phyloP scores from a whole-genome alignment of 768 basidiomycete genomes.

The Lactifluus rugatus region DNA sequence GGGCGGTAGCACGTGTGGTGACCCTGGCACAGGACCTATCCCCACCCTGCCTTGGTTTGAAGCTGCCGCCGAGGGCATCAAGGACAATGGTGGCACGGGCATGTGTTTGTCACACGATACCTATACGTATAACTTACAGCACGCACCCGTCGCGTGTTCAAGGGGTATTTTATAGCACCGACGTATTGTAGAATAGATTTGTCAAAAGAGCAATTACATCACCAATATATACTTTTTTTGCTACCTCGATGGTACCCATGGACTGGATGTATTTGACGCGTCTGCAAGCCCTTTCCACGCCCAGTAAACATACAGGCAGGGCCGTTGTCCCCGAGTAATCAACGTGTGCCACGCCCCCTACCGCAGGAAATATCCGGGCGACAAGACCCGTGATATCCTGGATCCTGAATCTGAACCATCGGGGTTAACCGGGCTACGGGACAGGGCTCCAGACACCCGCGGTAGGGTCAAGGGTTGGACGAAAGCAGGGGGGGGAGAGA shows the following conservation, averaged over 20 bases:
- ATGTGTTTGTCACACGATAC: too few species aligned
- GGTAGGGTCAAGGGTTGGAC: conserved; percentile 13
- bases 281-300: not conserved
- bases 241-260: not conserved
- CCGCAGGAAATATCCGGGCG: not conserved
- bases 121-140: too few species aligned
- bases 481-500: not conserved
- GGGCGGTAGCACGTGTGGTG: not conserved
- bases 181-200: too few species aligned
- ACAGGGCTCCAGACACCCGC: conserved; percentile 2
- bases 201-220: not conserved
- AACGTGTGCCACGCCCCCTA: not conserved
- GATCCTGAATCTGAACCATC: not conserved
- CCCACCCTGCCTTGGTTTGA: too few species aligned
- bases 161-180: too few species aligned
- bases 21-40: not conserved
- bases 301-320: not conserved
- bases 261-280: not conserved
- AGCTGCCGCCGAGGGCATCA: too few species aligned
- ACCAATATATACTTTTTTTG: not conserved
- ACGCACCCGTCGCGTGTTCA: too few species aligned
- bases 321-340: not conserved
- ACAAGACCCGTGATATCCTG: too few species aligned
- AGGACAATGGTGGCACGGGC: too few species aligned
- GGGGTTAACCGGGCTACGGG: not conserved